Evolutionary conservation across 2,329 filamentous ascomycete genomes (phyloP), one percentile per base, ranked within the genome.

Genomic region (Xylaria sp.): DNA sequence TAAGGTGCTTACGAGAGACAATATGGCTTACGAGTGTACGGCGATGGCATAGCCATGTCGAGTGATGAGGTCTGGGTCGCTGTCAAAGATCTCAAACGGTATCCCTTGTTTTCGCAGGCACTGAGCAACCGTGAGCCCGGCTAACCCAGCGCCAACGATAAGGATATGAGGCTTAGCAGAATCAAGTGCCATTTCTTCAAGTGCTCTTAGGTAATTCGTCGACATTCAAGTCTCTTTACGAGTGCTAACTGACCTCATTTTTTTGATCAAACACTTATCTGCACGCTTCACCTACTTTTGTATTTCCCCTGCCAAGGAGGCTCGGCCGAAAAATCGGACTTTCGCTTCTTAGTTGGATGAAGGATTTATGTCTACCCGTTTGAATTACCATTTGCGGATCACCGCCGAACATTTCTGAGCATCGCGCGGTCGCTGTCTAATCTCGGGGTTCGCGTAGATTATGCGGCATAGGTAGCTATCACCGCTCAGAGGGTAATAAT

Each of bases 21-120:
- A n/a, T n/a, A n/a, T 14, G 15, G 37, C 37, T 40, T 25, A 40
- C 37, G 37, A 15, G n/a, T 49, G 62, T 14, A 68, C 25, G 21
- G 55, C 49, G 33, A 68, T 59, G 3, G 64, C 59, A 61, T 62
- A 68, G 31, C 66, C 66, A 25, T 68, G 66, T 9, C 66, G 51
- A 3, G 61, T 50, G 2, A 46, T n/a, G n/a, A 42, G 35, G 6
- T 37, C 42, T 6, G 33, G 19, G 42, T 68, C 66, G 2, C 66
- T 49, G 40, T 68, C 66, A 31, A 67, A 68, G 31, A 67, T 61
- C 25, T 63, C 56, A 33, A 57, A 68, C 0, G 66, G 61, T 17
- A 68, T 50, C 1, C 57, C 60, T 35, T 65, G 52, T 50, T 64
- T 67, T 1, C 60, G 57, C 4, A 68, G 55, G 14, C 23, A 33